These are phyloP conservation scores for Infundibulicybe gibba DNA, from an alignment of 768 basidiomycete genomes.

Conservation along the genomic window DNA sequence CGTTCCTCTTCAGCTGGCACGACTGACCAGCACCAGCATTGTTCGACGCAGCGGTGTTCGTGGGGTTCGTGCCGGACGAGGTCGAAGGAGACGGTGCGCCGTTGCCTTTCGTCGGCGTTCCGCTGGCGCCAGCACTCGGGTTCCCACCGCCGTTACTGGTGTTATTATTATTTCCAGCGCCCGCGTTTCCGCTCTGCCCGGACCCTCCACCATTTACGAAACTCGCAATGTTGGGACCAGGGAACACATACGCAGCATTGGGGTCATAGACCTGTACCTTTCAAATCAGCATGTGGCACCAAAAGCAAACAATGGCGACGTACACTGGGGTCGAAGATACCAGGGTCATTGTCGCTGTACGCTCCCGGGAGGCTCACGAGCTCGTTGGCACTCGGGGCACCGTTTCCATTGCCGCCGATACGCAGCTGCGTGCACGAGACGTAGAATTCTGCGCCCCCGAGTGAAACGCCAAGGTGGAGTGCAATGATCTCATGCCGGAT, in stretches of 20 bases:
- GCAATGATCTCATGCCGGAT: constrained; percentile 57
- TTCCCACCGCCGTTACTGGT: background rate
- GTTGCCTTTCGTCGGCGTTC: no score
- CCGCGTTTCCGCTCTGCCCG: background rate
- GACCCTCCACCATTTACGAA: background rate
- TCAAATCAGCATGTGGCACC: background rate
- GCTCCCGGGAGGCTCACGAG: constrained; percentile 50
- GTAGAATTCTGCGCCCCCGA: constrained; percentile 60
- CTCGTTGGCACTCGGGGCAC: constrained; percentile 25
- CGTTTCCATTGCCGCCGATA: constrained; percentile 35
- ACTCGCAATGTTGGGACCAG: background rate
- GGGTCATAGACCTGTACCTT: background rate
- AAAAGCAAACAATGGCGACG: constrained; percentile 5
- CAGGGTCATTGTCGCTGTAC: constrained; percentile 49
- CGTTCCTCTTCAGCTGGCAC: background rate
- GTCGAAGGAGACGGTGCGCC: background rate
- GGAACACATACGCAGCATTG: background rate
- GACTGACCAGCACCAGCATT: background rate
- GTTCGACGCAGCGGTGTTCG: background rate
- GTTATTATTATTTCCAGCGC: background rate
- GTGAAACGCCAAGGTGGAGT: constrained; percentile 39
- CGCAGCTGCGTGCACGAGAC: constrained; percentile 46
- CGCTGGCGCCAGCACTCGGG: background rate
- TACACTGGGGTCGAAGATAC: constrained; percentile 43
- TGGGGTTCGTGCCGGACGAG: background rate